Evolutionary conservation across 192 early-diverging fungal species (phyloP).

Genomic region (Chytriomyces sp.): DNA sequence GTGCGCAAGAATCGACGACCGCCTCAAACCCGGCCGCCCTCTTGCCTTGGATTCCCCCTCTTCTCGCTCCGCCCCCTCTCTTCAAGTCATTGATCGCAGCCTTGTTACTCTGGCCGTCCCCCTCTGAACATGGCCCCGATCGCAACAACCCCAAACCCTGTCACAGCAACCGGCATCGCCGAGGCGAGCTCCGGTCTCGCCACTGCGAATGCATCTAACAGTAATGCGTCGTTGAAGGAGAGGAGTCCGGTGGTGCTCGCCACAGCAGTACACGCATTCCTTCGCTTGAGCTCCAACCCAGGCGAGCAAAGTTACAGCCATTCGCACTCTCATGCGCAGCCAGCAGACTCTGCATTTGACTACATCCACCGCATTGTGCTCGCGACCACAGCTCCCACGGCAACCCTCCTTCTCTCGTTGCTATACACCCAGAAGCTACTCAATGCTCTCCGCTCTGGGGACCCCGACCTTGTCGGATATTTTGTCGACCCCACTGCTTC

Average conservation of each 20-base stretch:
- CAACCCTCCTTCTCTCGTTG: slow-evolving; percentile 13
- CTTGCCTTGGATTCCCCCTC: background rate
- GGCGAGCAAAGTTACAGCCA: too few relatives aligned
- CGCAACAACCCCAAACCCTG: too few relatives aligned
- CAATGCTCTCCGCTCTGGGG: background rate
- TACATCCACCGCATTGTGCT: slow-evolving; percentile 25
- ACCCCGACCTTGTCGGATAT: background rate
- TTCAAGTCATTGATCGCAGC: too few relatives aligned
- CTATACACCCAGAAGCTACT: background rate
- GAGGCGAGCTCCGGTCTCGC: too few relatives aligned
- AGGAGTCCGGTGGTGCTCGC: background rate
- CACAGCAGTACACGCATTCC: background rate
- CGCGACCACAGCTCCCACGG: slow-evolving; percentile 18
- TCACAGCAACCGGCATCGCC: too few relatives aligned
- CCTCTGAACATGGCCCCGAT: too few relatives aligned
- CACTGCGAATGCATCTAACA: too few relatives aligned
- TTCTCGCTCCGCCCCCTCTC: background rate
- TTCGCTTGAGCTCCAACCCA: background rate
- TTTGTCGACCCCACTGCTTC: background rate
- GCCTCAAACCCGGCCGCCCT: background rate
- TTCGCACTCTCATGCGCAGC: too few relatives aligned
- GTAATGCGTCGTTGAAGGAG: too few relatives aligned
- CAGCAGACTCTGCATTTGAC: slow-evolving; percentile 16
- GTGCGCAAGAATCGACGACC: background rate
- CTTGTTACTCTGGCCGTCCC: too few relatives aligned